These are phyloP conservation scores for Metschnikowia rubicola DNA, from an alignment of 805 yeast species.

Conservation along the genomic window DNA sequence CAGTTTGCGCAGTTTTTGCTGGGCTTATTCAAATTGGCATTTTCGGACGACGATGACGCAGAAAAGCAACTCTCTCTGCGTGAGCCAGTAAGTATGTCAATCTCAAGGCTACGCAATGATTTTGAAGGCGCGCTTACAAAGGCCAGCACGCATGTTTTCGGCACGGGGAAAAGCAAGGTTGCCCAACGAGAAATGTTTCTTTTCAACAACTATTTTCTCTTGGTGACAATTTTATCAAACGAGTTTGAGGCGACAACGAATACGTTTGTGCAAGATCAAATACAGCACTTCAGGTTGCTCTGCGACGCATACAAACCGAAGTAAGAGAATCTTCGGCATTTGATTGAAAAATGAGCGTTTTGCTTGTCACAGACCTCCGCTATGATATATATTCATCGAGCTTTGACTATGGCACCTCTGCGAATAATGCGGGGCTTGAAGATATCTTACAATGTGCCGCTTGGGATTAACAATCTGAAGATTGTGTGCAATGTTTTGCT, in stretches of 20 bases:
- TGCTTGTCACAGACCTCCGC: too few relatives aligned
- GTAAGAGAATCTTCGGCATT: not conserved
- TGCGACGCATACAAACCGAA: slow-evolving; percentile 36
- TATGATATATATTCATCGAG: too few relatives aligned
- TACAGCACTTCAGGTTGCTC: slow-evolving; percentile 36
- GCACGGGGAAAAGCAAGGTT: slow-evolving; percentile 30
- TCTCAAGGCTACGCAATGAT: slow-evolving; percentile 69
- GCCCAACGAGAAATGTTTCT: slow-evolving; percentile 64
- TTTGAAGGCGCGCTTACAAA: slow-evolving; percentile 78
- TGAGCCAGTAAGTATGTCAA: slow-evolving; percentile 73
- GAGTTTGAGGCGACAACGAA: slow-evolving; percentile 27
- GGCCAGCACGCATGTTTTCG: slow-evolving; percentile 46
- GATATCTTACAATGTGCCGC: too few relatives aligned
- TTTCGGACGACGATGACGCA: slow-evolving; percentile 9
- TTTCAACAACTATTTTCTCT: slow-evolving; percentile 65
- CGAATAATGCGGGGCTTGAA: too few relatives aligned
- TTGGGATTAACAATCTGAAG: too few relatives aligned
- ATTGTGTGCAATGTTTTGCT: too few relatives aligned
- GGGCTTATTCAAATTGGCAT: slow-evolving; percentile 60
- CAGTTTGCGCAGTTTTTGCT: slow-evolving; percentile 70
- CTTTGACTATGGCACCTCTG: too few relatives aligned
- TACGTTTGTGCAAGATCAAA: slow-evolving; percentile 33
- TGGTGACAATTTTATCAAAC: slow-evolving; percentile 51
- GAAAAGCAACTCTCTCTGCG: slow-evolving; percentile 30
- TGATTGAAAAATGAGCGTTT: too few relatives aligned